Base-by-base conservation (phyloP, 2,329 filamentous ascomycete genomes). In the Pseudohalonectria lignicola region DNA sequence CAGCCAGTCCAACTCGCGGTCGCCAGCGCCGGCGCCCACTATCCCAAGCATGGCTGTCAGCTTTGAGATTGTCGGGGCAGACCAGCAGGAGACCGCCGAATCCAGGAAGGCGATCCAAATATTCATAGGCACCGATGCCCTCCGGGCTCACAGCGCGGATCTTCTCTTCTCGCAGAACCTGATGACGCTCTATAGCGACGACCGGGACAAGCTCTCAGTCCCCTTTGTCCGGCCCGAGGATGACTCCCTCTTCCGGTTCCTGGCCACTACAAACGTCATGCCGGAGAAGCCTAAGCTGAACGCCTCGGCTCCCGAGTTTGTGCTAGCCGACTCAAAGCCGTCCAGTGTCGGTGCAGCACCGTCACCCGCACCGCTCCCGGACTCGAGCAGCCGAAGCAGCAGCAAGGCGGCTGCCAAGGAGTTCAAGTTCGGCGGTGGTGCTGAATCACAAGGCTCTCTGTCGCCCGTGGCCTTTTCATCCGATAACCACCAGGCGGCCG, bases 161-260 rank as follows among this genome's bases (percentile, higher is more conserved):
- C 72, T 98, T 10, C 63, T 96, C 17, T 86, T 98, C 50, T 96
- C 92, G 0, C 85, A 88, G 46, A 94, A 94, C 52, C 82, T 82
- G 45, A 76, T 98, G 66, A 82, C 83, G 0, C 67, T 96, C 20
- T 88, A 87, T 48, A 86, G 93, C 48, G 83, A 86, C 52, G 86
- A 94, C 41, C 75, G 82, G 33, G 86, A 84, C 55, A 92, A 90
- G 52, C 67, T 96, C 11, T 87, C 85, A 13, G 81, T 98, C 25
- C 92, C 92, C 2, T 82, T 98, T 47, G 87, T 94, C 30, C 78
- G 92, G 20, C 92, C 92, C 1, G 92, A 96, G 57, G 82, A 94
- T 49, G 86, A 94, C 40, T 69, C 66, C 4, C 62, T 77, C 1
- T 96, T 93, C 63, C 92, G 83, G 49, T 74, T 79, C 48, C 69